Percentiles rank a stretch among this genome's conserved stretches.
phyloP scores from a whole-genome alignment of 495 filamentous ascomycete genomes.

The Tuber aestivum region DNA sequence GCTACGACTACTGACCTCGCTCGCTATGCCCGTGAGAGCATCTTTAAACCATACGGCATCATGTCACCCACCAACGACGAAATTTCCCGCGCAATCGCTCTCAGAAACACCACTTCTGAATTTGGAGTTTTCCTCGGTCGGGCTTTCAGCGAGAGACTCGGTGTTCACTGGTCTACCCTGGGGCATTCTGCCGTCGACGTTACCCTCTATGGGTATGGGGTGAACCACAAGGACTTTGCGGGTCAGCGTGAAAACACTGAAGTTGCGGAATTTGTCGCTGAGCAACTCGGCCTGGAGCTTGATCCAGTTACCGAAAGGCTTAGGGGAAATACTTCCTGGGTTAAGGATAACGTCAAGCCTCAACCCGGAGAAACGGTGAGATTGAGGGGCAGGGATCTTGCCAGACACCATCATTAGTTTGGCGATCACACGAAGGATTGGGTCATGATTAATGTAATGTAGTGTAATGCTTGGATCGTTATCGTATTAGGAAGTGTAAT shows the following conservation, averaged over 20 bases:
- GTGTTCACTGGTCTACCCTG: slow-evolving; percentile 39
- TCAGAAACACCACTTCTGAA: slow-evolving; percentile 13
- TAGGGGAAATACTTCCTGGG: slow-evolving; percentile 45
- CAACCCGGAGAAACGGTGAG: slow-evolving; percentile 19
- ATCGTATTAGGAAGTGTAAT: slow-evolving; percentile 15
- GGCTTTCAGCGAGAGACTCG: slow-evolving; percentile 28
- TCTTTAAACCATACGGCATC: slow-evolving; percentile 41
- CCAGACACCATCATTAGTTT: slow-evolving; percentile 21
- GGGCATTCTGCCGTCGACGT: slow-evolving; percentile 43
- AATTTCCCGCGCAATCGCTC: slow-evolving; percentile 27
- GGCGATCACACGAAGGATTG: background rate
- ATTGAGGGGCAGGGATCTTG: slow-evolving; percentile 27
- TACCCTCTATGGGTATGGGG: slow-evolving; percentile 39
- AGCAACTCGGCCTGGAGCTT: slow-evolving; percentile 59
- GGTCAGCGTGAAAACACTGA: slow-evolving; percentile 72
- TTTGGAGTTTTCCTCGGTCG: slow-evolving; percentile 29
- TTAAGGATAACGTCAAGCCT: slow-evolving; percentile 30
- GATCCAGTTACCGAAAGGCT: slow-evolving; percentile 54
- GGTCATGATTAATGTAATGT: slow-evolving; percentile 6
- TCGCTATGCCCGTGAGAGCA: slow-evolving; percentile 21
- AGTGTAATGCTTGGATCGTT: slow-evolving; percentile 15
- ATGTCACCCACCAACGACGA: slow-evolving; percentile 32
- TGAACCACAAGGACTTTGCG: slow-evolving; percentile 43
- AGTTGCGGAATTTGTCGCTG: slow-evolving; percentile 58
- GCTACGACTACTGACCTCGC: slow-evolving; percentile 22